These are phyloP conservation scores for Pythium insidiosum DNA, from an alignment of 352 stramenopile genomes.

Conservation along the genomic window DNA sequence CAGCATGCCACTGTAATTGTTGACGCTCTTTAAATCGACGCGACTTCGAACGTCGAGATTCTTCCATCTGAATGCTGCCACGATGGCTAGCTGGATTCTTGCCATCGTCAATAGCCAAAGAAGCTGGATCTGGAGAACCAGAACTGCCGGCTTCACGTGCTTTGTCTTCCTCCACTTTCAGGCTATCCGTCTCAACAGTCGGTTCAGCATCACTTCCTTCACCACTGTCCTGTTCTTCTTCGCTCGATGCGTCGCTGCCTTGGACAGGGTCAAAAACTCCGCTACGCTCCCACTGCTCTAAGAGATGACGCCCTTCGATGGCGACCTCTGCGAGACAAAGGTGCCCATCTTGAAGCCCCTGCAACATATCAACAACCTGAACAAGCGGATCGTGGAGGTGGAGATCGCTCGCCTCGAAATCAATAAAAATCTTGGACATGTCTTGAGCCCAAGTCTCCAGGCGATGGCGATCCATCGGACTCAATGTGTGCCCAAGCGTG, in stretches of 20 bases:
- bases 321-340: conserved; percentile 44
- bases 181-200: too few species aligned
- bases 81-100: too few species aligned
- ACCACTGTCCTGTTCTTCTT: conserved; percentile 8
- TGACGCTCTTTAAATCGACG: too few species aligned
- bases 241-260: too few species aligned
- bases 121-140: too few species aligned
- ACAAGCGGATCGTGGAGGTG: conserved; percentile 39
- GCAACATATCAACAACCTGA: conserved; percentile 34
- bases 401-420: conserved; percentile 40
- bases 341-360: conserved; percentile 48
- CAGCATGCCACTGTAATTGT: too few species aligned
- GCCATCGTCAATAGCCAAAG: too few species aligned
- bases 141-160: too few species aligned
- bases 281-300: conserved; percentile 43
- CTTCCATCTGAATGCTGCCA: too few species aligned
- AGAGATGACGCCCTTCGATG: conserved; percentile 32
- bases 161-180: too few species aligned
- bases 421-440: conserved; percentile 24
- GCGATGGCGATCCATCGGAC: conserved; percentile 44
- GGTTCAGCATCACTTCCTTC: too few species aligned
- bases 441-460: conserved; percentile 30
- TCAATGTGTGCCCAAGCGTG: conserved; percentile 15
- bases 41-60: too few species aligned
- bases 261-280: conserved; percentile 38